Evolutionary conservation across 2,329 filamentous ascomycete genomes (phyloP).

Genomic region (Chaetomium strumarium): DNA sequence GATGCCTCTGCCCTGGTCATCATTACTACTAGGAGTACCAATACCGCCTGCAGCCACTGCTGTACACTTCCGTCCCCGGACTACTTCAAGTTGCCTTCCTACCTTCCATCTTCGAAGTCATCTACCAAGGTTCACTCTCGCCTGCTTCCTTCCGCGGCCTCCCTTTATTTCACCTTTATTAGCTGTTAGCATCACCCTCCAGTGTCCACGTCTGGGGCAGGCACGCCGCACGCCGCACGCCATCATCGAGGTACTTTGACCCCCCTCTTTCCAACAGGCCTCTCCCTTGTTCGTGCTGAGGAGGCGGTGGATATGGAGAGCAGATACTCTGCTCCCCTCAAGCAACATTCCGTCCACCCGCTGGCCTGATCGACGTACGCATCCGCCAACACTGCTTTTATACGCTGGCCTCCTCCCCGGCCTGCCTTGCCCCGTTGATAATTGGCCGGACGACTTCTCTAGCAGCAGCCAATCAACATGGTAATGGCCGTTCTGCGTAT

Average conservation of each 20-base stretch:
- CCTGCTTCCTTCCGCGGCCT: slow-evolving; percentile 11
- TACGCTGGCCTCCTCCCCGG: slow-evolving; percentile 25
- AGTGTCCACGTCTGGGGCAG: slow-evolving; percentile 13
- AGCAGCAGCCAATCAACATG: slow-evolving; percentile 43
- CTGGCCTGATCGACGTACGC: slow-evolving; percentile 36
- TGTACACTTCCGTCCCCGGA: slow-evolving; percentile 21
- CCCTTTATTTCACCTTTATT: slow-evolving; percentile 10
- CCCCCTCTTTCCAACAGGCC: slow-evolving; percentile 17
- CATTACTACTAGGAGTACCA: too few species aligned
- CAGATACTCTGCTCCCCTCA: slow-evolving; percentile 31
- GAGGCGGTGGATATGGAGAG: slow-evolving; percentile 36
- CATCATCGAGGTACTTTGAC: slow-evolving; percentile 19
- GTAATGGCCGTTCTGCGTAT: slow-evolving; percentile 35
- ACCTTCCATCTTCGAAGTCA: slow-evolving; percentile 16
- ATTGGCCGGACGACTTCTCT: slow-evolving; percentile 36
- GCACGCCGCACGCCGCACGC: slow-evolving; percentile 17
- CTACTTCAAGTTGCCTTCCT: too few species aligned
- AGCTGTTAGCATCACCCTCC: slow-evolving; percentile 22
- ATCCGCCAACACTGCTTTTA: slow-evolving; percentile 29
- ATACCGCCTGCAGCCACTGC: slow-evolving; percentile 16
- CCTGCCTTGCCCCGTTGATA: slow-evolving; percentile 30
- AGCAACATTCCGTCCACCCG: slow-evolving; percentile 34
- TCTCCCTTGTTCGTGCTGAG: slow-evolving; percentile 24
- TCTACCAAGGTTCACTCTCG: slow-evolving; percentile 8
- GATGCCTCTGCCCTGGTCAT: slow-evolving; percentile 13